Evolutionary conservation across 1,139 yeast genomes (phyloP), one percentile per base, ranked within the genome.

Genomic region (Protomyces inundatus): DNA sequence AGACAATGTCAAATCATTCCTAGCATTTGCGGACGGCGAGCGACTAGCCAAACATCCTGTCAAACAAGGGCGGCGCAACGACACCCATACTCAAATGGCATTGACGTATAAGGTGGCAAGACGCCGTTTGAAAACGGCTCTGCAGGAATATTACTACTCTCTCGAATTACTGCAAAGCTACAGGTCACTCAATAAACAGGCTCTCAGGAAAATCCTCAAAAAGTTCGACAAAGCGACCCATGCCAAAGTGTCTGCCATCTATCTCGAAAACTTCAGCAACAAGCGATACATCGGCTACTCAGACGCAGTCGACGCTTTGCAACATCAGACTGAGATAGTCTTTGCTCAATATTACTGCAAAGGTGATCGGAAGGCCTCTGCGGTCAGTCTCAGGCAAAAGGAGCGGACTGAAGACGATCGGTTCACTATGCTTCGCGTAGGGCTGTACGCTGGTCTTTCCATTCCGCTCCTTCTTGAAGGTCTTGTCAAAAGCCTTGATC

Each of bases 151-250:
- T 69, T 93, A 91, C 74, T 80, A 96, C 64, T 84, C 88, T 7
- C 77, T 93, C 66, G 90, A 91, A 68, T 79, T 93, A 55, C 78
- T 93, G 64, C 84, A 85, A 69, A 87, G 95, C 0, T 93, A 85
- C 73, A 81, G 89, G 68, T 80, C 85, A 54, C 75, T 91, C 69
- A 93, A 93, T 74, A 80, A 90, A 45, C 90, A 96, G 0, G 98
- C 95, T 0, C 84, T 91, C 70, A 81, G 97, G 65, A 93, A 93
- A 71, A 85, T 93, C 71, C 80, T 90, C 64, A 93, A 93, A 72
- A 93, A 93, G 74, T 90, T 83, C 72, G 98, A 93, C 75, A 93
- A 93, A 71, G 79, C 86, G 3, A 80, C 87, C 16, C 74, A 77
- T 16, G 79, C 84, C 3, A 70, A 77, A 1, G 76, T 84, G 23